Evolutionary conservation across 257 asterid species (phyloP).

Genomic region (Hygrophila difformis): DNA sequence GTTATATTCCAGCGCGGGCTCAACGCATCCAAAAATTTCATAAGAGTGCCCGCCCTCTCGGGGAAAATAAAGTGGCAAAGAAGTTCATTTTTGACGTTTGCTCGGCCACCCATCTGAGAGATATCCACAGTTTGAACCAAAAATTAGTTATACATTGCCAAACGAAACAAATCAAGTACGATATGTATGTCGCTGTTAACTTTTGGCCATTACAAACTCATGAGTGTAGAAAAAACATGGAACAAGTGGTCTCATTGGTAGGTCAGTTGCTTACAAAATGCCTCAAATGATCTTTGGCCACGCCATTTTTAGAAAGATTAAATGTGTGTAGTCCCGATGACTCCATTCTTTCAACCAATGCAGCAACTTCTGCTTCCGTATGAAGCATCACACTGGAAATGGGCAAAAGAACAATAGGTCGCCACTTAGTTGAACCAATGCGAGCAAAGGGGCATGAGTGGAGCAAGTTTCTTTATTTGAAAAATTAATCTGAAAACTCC

Average conservation of each 20-base stretch:
- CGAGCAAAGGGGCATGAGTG: too few relatives aligned
- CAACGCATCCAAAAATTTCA: slow-evolving; percentile 78
- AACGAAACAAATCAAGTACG: too few relatives aligned
- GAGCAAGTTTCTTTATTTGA: too few relatives aligned
- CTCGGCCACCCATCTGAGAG: slow-evolving; percentile 90
- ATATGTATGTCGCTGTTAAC: too few relatives aligned
- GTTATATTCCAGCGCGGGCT: slow-evolving; percentile 97
- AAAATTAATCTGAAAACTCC: too few relatives aligned
- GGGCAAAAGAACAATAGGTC: too few relatives aligned
- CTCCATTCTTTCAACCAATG: slow-evolving; percentile 52
- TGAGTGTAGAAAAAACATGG: too few relatives aligned
- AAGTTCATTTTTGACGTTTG: slow-evolving; percentile 64
- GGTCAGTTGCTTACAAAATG: slow-evolving; percentile 86
- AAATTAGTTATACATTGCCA: too few relatives aligned
- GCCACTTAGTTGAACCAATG: background rate
- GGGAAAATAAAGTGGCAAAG: slow-evolving; percentile 89
- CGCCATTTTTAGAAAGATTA: slow-evolving; percentile 72
- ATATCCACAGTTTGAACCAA: slow-evolving; percentile 1
- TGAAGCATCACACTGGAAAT: slow-evolving; percentile 71
- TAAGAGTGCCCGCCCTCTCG: slow-evolving; percentile 84
- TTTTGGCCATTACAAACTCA: too few relatives aligned
- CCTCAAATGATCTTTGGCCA: slow-evolving; percentile 90
- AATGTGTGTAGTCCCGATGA: slow-evolving; percentile 51
- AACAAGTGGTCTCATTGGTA: too few relatives aligned
- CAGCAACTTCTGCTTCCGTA: slow-evolving; percentile 55